Evolutionary conservation across 257 asterid species (phyloP), one percentile per base, ranked within the genome.

Genomic region (Asclepias syriaca): DNA sequence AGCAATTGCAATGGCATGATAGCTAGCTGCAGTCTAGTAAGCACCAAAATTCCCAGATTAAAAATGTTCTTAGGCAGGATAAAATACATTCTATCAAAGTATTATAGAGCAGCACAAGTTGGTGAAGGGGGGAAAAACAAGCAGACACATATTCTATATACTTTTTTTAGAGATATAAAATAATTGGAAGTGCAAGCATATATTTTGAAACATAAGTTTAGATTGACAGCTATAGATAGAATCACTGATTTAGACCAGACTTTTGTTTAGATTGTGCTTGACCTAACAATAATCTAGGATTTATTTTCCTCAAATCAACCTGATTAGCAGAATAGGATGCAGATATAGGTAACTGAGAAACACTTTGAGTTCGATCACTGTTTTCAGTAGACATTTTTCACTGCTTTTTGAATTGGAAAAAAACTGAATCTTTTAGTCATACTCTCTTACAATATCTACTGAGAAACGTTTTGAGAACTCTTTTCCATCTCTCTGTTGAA

Each of bases 1-100:
- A 65, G 85, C 87, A 78, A 84, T 84, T 49, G 87, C 87, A 29
- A 84, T 81, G 14, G 87, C 85, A 76, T 81, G 87, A 76, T 78
- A 84, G 75, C 85, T 84, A 65, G 85, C 87, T 5, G 87, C 87
- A 54, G 87, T 84, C 87, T 84, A 80, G 60, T 24, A 48, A 74
- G 50, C 16, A 51, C 27, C 63, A 65, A 27, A 71, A 24, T 50
- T 68, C 40, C 69, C 60, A 49, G n/a, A n/a, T 56, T 49, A 46
- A 58, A 56, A 11, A 16, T 67, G 37, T 45, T 64, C 53, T 43
- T 29, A 10, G 37, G 51, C 53, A 73, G 40, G 10, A 40, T 19
- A 45, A 55, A 1, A 39, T 39, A 46, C 27, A 24, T 21, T 29
- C 8, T 45, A 48, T 40, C 12, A 5, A 60, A 48, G 24, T 60